Conservation (phyloP, 2,329 filamentous ascomycete species). For the Cladophialophora exuberans region DNA sequence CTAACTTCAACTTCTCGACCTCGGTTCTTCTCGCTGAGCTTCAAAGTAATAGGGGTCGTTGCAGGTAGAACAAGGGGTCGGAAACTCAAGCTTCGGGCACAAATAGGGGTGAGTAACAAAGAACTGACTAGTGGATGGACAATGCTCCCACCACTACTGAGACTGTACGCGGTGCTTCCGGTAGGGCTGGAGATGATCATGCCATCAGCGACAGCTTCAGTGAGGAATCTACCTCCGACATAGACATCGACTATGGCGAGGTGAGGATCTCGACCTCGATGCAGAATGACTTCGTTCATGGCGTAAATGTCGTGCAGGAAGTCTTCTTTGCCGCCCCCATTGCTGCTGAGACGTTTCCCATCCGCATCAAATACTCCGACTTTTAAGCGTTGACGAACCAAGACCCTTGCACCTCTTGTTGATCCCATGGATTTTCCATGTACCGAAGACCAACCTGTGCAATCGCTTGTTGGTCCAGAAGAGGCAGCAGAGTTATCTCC, state of each 20-base stretch:
- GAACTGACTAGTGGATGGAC: conserved; percentile 91
- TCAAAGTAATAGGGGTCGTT: conserved; percentile 79
- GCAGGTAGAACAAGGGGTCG: conserved; percentile 86
- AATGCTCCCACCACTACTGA: conserved; percentile 91
- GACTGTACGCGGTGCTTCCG: conserved; percentile 90
- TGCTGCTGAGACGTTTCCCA: conserved; percentile 50
- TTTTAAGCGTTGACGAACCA: conserved; percentile 83
- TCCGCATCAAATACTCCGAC: conserved; percentile 79
- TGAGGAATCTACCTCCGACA: conserved; percentile 85
- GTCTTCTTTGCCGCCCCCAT: conserved; percentile 29
- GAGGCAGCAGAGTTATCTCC: conserved; percentile 46
- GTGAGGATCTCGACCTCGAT: conserved; percentile 86
- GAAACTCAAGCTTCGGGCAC: conserved; percentile 88
- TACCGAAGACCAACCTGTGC: conserved; percentile 69
- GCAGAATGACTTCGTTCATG: conserved; percentile 93
- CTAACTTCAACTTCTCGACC: conserved; percentile 77
- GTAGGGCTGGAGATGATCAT: conserved; percentile 94
- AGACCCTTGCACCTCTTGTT: conserved; percentile 73
- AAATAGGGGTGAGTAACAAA: conserved; percentile 90
- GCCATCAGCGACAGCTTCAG: conserved; percentile 91
- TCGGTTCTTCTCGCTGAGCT: conserved; percentile 78
- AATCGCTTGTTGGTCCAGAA: conserved; percentile 26
- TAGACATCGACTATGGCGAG: conserved; percentile 90
- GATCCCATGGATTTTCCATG: conserved; percentile 81
- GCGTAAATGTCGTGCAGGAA: conserved; percentile 62